Conservation (phyloP, 495 filamentous ascomycete species). For the Darksidea phi region DNA sequence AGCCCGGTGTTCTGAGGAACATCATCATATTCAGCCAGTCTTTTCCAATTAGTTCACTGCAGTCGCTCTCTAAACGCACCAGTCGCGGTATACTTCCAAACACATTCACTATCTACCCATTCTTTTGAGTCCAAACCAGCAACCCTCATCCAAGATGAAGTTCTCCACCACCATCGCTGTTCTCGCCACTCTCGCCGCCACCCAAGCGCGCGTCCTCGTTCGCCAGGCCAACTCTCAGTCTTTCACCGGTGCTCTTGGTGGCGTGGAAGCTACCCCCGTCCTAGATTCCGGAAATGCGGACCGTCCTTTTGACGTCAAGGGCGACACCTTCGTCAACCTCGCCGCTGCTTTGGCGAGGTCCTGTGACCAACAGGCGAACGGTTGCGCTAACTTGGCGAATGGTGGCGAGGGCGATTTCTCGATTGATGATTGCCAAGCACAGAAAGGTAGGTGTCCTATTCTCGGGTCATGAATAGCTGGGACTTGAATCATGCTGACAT, state of each 20-base stretch:
- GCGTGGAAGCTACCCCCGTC: constrained; percentile 24
- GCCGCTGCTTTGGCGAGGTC: constrained; percentile 28
- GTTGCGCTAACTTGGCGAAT: constrained; percentile 34
- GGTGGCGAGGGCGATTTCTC: constrained; percentile 18
- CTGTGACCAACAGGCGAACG: constrained; percentile 37
- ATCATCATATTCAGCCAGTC: constrained; percentile 4
- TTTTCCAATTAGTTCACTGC: constrained; percentile 4
- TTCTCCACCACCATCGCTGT: constrained; percentile 11
- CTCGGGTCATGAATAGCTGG: background rate
- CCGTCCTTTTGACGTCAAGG: constrained; percentile 27
- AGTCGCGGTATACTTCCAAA: constrained; percentile 21
- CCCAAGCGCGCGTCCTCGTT: constrained; percentile 21
- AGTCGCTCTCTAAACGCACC: constrained; percentile 16
- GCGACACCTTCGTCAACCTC: constrained; percentile 34
- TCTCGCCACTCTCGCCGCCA: constrained; percentile 18
- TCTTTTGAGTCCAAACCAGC: background rate
- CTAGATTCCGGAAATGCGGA: constrained; percentile 22
- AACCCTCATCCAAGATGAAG: constrained; percentile 17
- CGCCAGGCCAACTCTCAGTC: constrained; percentile 26
- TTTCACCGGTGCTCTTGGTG: constrained; percentile 30
- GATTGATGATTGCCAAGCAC: constrained; percentile 20
- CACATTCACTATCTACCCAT: background rate
- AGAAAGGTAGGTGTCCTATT: constrained; percentile 22
- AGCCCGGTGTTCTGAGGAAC: background rate
- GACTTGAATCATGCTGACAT: background rate